Base-by-base conservation (phyloP, 2,329 filamentous ascomycete genomes). In the Cladophialophora immunda region DNA sequence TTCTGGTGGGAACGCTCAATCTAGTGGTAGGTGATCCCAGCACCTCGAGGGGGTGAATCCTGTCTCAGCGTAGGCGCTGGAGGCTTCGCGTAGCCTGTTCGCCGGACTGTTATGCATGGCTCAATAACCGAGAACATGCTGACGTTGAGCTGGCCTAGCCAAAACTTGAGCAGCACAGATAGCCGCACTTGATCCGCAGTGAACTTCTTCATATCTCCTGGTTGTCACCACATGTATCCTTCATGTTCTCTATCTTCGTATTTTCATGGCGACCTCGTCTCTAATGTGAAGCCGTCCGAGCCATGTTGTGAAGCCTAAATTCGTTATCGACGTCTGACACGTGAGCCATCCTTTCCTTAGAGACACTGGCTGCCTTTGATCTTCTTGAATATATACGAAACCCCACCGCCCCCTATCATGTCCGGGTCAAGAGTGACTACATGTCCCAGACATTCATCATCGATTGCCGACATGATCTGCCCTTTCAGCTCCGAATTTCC, bases 361-460 rank as follows among this genome's bases (percentile, higher is more conserved):
- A 68, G 32, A 54, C 34, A n/a, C 41, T 66, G 67, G 32, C 59
- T 54, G 11, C 69, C 67, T 17, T 60, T 68, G 1, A 62, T 68
- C 58, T 68, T 72, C 63, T 70, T 71, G 69, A 73, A 73, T 9
- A 73, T 53, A 53, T 70, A 73, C 13, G 69, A 64, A 19, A 73
- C 58, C 3, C 70, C 63, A 17, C 72, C 70, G 5, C 68, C 66
- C 5, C 64, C 67, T 11, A 68, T 65, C 41, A 68, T 62, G 17
- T 72, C 62, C 17, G 54, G 30, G 25, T 62, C 65, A 22, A 72
- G 65, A 25, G 57, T 63, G 13, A 72, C 64, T 30, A 72, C 45
- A 50, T 72, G 63, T 54, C 71, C 69, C 5, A 73, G 61, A 56
- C 70, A 72, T n/a, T 22, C 22, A 57, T 73, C 72, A n/a, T 68